Percentiles rank a stretch among this genome's conserved stretches.
Conservation (phyloP, 2,329 filamentous ascomycete genomes). For the Xylaria sp. region DNA sequence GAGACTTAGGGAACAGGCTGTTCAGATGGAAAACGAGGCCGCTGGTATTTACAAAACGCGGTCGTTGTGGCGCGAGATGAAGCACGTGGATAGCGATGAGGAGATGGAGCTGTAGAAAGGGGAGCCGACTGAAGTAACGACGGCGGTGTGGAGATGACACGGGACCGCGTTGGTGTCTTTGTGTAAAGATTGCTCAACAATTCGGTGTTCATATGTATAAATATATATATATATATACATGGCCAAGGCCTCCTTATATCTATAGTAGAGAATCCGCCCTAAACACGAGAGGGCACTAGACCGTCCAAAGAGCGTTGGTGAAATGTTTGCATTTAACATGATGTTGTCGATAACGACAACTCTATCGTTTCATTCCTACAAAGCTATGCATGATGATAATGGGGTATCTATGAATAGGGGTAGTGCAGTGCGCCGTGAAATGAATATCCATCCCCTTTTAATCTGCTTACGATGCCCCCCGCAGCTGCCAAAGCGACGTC, state of each 20-base stretch:
- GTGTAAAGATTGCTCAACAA: too few species aligned
- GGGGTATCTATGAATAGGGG: constrained; percentile 18
- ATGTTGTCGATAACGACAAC: neutral
- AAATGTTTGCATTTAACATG: neutral
- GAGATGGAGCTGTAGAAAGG: neutral
- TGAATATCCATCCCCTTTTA: neutral
- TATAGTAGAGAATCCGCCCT: too few species aligned
- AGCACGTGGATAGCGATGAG: neutral
- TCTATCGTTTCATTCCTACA: neutral
- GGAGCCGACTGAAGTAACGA: neutral
- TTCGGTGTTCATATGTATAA: too few species aligned
- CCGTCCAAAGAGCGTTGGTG: neutral
- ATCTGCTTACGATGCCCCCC: constrained; percentile 11
- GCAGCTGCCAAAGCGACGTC: constrained; percentile 25
- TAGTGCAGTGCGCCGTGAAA: constrained; percentile 1
- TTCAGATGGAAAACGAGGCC: neutral
- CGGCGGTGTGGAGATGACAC: neutral
- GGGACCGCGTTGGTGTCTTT: too few species aligned
- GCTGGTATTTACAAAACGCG: neutral
- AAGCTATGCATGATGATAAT: neutral
- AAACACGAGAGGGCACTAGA: too few species aligned
- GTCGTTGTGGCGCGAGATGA: constrained; percentile 7
- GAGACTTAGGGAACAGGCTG: neutral
- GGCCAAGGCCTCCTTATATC: too few species aligned
- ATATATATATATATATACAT: too few species aligned